phyloP scores from a whole-genome alignment of 495 filamentous ascomycete genomes.

The Hypoxylon perforatum region DNA sequence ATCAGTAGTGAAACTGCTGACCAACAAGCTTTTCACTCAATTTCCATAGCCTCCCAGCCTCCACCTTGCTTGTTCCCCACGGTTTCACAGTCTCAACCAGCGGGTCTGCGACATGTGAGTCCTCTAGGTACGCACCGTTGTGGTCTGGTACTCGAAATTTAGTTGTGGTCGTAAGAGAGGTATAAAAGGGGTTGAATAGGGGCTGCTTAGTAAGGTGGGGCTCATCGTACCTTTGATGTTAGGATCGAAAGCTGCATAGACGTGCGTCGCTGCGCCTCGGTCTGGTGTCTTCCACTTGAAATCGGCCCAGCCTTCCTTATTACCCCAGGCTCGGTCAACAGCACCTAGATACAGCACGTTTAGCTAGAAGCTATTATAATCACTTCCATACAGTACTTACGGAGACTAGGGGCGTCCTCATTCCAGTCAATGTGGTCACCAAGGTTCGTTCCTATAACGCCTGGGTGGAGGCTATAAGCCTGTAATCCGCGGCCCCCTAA shows the following conservation, averaged over 20 bases:
- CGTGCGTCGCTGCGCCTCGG: constrained; percentile 57
- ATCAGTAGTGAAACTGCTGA: constrained; percentile 42
- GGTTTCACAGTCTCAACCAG: constrained; percentile 45
- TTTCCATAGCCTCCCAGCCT: constrained; percentile 58
- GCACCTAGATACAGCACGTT: not conserved
- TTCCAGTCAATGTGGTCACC: constrained; percentile 45
- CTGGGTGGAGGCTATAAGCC: constrained; percentile 59
- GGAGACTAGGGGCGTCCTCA: constrained; percentile 30
- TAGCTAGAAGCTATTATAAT: not conserved
- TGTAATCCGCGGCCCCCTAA: constrained; percentile 46
- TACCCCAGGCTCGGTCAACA: constrained; percentile 5
- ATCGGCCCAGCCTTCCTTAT: constrained; percentile 46
- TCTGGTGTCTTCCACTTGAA: constrained; percentile 49
- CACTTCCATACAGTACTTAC: constrained; percentile 17
- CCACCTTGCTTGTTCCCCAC: constrained; percentile 51
- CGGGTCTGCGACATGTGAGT: constrained; percentile 53
- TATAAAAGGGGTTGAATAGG: not conserved
- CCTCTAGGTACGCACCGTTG: constrained; percentile 55
- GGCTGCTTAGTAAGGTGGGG: not conserved
- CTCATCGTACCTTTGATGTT: constrained; percentile 45
- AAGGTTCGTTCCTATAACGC: constrained; percentile 49
- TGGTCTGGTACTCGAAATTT: constrained; percentile 29
- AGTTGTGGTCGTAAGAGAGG: constrained; percentile 3
- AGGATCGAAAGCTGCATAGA: constrained; percentile 59
- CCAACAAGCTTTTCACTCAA: constrained; percentile 51